Evolutionary conservation across 805 yeast species (phyloP), one percentile per base, ranked within the genome.

Genomic region (Middelhovenomyces tepae): DNA sequence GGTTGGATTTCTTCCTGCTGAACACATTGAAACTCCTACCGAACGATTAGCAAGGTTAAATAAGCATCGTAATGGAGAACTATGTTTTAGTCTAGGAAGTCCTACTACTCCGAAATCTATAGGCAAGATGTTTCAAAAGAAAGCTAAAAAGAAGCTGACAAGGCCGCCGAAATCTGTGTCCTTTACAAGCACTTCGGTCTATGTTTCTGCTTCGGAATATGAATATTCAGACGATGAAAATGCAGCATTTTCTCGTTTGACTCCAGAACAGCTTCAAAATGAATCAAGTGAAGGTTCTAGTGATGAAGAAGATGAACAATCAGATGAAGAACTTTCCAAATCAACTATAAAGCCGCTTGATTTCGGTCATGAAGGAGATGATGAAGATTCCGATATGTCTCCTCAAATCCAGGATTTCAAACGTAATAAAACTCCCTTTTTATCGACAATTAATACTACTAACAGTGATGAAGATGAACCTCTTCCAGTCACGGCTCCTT

Each of bases 1-100:
- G 44, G 75, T 89, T 34, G 98, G 98, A 1, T 91, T 87, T 62
- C 93, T 93, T 2, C 98, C 98, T 1, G 97, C 96, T 1, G 98
- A 91, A 54, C 75, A 91, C 37, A 61, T 91, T 22, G 98, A 91
- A 56, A 84, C 95, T 0, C 86, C 83, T 40, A 80, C 76, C 29
- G 98, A 91, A 57, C 65, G 97, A 38, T 59, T 91, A 34, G 98
- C 98, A 0, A 67, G 97, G 36, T 64, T 87, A 25, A 91, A 91
- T 54, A 83, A 95, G 57, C 84, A 89, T 73, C 78, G 84, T 45
- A 89, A 89, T 57, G 95, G 84, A 54, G 29, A 20, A 26, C 19
- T 18, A 26, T 6, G 29, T 16, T 10, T 11, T 24, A 8, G 27
- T 13, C 13, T 23, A 11, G 27, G 27, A 23, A 5, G 14, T 13